These are phyloP conservation scores for Talaromyces sp. DNA, from an alignment of 2,329 filamentous ascomycete genomes.

Conservation along the genomic window DNA sequence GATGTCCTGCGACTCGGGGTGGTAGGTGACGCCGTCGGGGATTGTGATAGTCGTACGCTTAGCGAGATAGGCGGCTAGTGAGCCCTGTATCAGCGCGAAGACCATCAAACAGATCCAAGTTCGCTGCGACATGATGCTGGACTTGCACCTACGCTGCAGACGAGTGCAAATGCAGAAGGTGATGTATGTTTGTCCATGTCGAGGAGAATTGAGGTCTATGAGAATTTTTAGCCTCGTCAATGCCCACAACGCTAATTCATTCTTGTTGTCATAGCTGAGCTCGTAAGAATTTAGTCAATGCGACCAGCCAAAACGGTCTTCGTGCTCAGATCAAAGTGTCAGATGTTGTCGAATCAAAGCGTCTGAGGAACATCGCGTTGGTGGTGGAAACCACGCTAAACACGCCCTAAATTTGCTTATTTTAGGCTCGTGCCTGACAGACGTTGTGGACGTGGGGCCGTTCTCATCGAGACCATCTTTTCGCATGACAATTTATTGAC, in stretches of 20 bases:
- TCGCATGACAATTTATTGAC: not conserved
- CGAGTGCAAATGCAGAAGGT: too few relatives aligned
- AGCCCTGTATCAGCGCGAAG: not conserved
- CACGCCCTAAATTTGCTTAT: not conserved
- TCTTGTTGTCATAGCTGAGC: not conserved
- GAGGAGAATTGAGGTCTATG: not conserved
- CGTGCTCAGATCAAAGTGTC: not conserved
- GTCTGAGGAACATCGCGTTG: not conserved
- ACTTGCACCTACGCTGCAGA: not conserved
- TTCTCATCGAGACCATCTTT: not conserved
- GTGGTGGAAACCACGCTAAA: not conserved
- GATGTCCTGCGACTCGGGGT: conserved; percentile 1
- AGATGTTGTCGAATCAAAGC: not conserved
- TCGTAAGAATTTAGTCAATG: not conserved
- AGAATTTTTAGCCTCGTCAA: not conserved
- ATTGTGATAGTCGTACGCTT: not conserved
- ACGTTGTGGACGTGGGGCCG: not conserved
- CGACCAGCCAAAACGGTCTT: not conserved
- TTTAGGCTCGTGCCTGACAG: not conserved
- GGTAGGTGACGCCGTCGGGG: not conserved
- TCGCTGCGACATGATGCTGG: not conserved
- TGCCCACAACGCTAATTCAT: not conserved
- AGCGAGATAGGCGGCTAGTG: not conserved
- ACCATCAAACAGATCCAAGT: not conserved
- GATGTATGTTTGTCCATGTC: not conserved